These are phyloP conservation scores for Hygrophorus russula DNA, from an alignment of 768 basidiomycete species.

Conservation along the genomic window DNA sequence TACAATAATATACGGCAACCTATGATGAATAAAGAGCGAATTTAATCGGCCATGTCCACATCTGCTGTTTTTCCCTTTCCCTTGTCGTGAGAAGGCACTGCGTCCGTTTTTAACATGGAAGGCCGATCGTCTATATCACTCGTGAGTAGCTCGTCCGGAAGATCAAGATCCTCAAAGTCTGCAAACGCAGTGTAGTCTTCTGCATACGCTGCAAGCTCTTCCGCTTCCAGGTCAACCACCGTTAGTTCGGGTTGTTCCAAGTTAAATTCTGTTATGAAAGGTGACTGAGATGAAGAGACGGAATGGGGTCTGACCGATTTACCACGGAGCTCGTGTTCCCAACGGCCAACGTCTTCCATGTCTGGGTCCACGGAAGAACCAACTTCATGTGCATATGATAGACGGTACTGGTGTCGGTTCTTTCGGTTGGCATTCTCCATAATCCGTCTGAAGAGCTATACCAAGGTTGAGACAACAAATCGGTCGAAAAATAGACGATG, in stretches of 20 bases:
- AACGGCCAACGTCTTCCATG: slow-evolving; percentile 48
- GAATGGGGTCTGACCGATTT: slow-evolving; percentile 6
- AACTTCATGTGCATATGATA: slow-evolving; percentile 58
- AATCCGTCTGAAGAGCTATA: slow-evolving; percentile 65
- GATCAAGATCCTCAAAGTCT: slow-evolving; percentile 7
- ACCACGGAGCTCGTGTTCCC: slow-evolving; percentile 50
- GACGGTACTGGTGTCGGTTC: slow-evolving; percentile 38
- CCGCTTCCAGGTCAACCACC: slow-evolving; percentile 3
- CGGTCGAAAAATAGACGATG: slow-evolving; percentile 3
- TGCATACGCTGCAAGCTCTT: slow-evolving; percentile 10
- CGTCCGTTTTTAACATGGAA: too few relatives aligned
- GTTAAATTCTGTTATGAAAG: background rate
- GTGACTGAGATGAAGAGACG: background rate
- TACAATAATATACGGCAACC: too few relatives aligned
- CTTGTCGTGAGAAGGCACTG: too few relatives aligned
- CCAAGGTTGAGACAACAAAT: background rate
- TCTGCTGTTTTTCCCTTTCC: too few relatives aligned
- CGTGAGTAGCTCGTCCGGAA: slow-evolving; percentile 6
- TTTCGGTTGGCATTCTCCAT: slow-evolving; percentile 43
- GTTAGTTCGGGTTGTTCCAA: background rate
- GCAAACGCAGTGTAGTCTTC: slow-evolving; percentile 9
- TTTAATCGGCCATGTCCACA: too few relatives aligned
- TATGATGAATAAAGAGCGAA: too few relatives aligned
- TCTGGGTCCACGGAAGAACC: slow-evolving; percentile 72
- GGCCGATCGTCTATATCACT: slow-evolving; percentile 7